Conservation (phyloP, 2,329 filamentous ascomycete genomes). For the Stachybotrys echinatus region DNA sequence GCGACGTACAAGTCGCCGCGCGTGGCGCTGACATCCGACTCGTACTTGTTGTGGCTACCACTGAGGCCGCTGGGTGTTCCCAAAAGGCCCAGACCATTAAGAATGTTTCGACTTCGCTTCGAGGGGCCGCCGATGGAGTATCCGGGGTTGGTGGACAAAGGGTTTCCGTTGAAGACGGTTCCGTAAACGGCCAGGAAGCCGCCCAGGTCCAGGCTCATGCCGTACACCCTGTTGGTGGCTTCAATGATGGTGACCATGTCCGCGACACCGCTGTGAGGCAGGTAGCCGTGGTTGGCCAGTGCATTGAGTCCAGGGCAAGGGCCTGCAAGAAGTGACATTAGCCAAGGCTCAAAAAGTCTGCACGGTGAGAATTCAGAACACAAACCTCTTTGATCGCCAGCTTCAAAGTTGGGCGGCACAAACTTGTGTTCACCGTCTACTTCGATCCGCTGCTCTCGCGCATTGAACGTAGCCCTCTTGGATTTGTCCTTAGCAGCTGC, state of each 20-base stretch:
- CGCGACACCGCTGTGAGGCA: neutral
- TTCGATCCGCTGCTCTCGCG: too few species aligned
- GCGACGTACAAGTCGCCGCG: conserved; percentile 44
- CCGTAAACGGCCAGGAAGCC: conserved; percentile 38
- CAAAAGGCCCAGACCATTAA: conserved; percentile 33
- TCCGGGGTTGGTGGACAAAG: conserved; percentile 39
- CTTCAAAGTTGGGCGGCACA: neutral
- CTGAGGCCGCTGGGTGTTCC: conserved; percentile 35
- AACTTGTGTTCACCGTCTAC: neutral
- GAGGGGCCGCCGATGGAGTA: conserved; percentile 46
- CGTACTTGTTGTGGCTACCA: conserved; percentile 49
- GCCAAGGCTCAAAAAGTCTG: too few species aligned
- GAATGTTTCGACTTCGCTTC: conserved; percentile 30
- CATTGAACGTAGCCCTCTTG: too few species aligned
- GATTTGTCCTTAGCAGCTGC: too few species aligned
- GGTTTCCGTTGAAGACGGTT: conserved; percentile 43
- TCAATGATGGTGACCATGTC: neutral
- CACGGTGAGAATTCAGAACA: too few species aligned
- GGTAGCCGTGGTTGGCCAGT: neutral
- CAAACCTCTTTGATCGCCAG: neutral
- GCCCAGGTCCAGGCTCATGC: conserved; percentile 40
- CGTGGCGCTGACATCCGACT: conserved; percentile 46
- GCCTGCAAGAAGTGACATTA: too few species aligned
- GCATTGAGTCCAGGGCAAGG: neutral
- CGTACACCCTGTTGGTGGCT: conserved; percentile 25